Conservation (phyloP, 371 early-diverging fungal genomes). For the Synchytrium microbalum region DNA sequence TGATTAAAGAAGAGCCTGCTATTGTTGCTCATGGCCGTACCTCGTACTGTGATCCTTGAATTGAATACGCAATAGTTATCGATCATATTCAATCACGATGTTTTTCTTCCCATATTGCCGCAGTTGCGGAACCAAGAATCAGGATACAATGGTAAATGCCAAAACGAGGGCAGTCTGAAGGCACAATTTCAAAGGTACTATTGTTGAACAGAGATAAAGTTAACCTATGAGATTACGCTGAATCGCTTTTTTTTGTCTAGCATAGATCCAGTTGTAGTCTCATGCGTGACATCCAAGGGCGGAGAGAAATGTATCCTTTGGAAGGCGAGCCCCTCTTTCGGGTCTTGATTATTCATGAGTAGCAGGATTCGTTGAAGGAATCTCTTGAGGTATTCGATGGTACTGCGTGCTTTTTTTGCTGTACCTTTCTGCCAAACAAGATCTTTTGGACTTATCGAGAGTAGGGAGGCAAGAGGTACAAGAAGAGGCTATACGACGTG, state of each 20-base stretch:
- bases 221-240: background rate
- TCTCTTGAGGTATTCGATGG: slow-evolving; percentile 50
- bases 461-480: slow-evolving; percentile 68
- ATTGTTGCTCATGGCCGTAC: slow-evolving; percentile 57
- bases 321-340: slow-evolving; percentile 64
- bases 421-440: background rate
- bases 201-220: background rate
- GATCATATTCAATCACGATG: slow-evolving; percentile 16
- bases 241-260: background rate
- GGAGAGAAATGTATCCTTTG: slow-evolving; percentile 57
- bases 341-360: slow-evolving; percentile 30
- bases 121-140: slow-evolving; percentile 47
- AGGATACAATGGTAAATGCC: slow-evolving; percentile 66
- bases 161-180: slow-evolving; percentile 33
- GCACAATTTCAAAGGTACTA: slow-evolving; percentile 59
- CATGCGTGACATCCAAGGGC: slow-evolving; percentile 53
- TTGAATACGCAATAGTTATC: background rate
- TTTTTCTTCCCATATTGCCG: slow-evolving; percentile 63
- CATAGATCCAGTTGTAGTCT: slow-evolving; percentile 73
- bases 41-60: background rate
- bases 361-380: slow-evolving; percentile 83
- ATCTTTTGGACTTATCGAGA: slow-evolving; percentile 29
- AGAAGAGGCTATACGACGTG: slow-evolving; percentile 69
- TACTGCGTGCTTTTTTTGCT: background rate
- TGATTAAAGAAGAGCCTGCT: slow-evolving; percentile 35